Percentiles rank a stretch among this genome's conserved stretches.
Evolutionary conservation across 1,284 basidiomycete genomes (phyloP).

Genomic region (Lentinula novae-zelandiae): DNA sequence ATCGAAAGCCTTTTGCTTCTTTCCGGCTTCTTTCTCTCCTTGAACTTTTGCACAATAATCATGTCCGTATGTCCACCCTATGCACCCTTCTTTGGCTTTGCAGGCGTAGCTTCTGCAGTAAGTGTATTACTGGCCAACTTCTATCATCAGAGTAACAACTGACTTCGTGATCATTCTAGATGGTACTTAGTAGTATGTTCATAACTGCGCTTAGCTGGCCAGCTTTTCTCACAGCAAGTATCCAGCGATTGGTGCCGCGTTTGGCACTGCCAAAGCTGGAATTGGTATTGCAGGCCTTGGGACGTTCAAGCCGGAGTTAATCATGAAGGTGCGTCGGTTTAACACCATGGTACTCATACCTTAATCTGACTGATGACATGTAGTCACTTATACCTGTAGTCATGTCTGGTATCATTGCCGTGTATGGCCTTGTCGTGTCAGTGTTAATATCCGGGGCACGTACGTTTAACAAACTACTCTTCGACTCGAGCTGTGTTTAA

Average conservation of each 20-base stretch:
- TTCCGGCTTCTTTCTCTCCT: not conserved
- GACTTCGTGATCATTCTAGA: slow-evolving; percentile 40
- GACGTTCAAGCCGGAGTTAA: slow-evolving; percentile 91
- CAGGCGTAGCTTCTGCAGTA: slow-evolving; percentile 78
- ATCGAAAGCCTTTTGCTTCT: not conserved
- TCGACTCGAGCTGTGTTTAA: slow-evolving; percentile 3
- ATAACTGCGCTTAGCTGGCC: slow-evolving; percentile 5
- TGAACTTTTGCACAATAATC: slow-evolving; percentile 9
- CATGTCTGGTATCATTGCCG: slow-evolving; percentile 83
- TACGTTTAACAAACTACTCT: slow-evolving; percentile 27
- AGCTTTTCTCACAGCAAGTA: slow-evolving; percentile 5
- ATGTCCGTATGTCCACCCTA: slow-evolving; percentile 76
- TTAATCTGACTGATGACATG: not conserved
- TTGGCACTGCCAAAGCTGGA: slow-evolving; percentile 95
- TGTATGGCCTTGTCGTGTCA: slow-evolving; percentile 77
- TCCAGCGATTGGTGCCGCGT: slow-evolving; percentile 88
- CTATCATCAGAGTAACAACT: slow-evolving; percentile 2
- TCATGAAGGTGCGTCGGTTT: slow-evolving; percentile 82
- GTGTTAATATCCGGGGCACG: slow-evolving; percentile 68
- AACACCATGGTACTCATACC: slow-evolving; percentile 3
- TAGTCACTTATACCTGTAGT: slow-evolving; percentile 91
- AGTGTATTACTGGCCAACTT: slow-evolving; percentile 27
- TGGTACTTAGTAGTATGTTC: slow-evolving; percentile 78
- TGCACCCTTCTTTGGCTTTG: slow-evolving; percentile 85
- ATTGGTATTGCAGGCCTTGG: slow-evolving; percentile 98